A percentile compares a stretch with the other conserved stretches of the same genome.
phyloP scores from a whole-genome alignment of 2,329 filamentous ascomycete species.

The Talaromyces sp. region DNA sequence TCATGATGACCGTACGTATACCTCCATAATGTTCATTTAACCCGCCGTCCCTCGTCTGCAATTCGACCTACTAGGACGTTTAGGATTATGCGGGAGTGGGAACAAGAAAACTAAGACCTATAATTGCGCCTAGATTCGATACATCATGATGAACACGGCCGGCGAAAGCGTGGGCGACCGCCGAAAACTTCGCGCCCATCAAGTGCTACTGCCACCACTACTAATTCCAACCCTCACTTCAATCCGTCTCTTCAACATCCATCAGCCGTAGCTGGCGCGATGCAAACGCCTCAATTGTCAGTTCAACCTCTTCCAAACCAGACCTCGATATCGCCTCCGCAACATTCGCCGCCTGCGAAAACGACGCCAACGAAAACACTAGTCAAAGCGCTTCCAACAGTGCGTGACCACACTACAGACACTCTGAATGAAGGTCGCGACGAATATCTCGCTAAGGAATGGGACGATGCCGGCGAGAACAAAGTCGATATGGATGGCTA shows the following conservation, averaged over 20 bases:
- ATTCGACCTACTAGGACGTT: background rate
- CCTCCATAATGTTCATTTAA: slow-evolving; percentile 17
- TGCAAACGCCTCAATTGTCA: slow-evolving; percentile 42
- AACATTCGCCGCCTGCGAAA: slow-evolving; percentile 64
- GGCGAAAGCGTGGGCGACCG: slow-evolving; percentile 50
- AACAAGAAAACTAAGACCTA: slow-evolving; percentile 21
- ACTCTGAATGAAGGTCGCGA: slow-evolving; percentile 85
- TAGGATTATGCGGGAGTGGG: background rate
- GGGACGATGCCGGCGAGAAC: slow-evolving; percentile 87
- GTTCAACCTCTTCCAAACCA: slow-evolving; percentile 34
- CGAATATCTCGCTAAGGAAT: slow-evolving; percentile 91
- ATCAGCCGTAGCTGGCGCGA: slow-evolving; percentile 29
- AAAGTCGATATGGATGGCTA: slow-evolving; percentile 85
- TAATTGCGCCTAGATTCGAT: slow-evolving; percentile 14
- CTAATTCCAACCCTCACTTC: slow-evolving; percentile 2
- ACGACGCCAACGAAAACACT: slow-evolving; percentile 75
- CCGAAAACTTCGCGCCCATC: slow-evolving; percentile 46
- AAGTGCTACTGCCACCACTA: slow-evolving; percentile 29
- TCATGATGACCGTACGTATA: slow-evolving; percentile 71
- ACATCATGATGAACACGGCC: slow-evolving; percentile 39
- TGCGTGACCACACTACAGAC: slow-evolving; percentile 94
- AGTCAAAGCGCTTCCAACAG: slow-evolving; percentile 90
- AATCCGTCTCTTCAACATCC: slow-evolving; percentile 25
- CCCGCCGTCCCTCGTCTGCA: background rate
- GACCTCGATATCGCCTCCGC: slow-evolving; percentile 51